A percentile compares a stretch with the other conserved stretches of the same genome.
Conservation (phyloP, 768 basidiomycete species). For the Phanerochaete sordida region DNA sequence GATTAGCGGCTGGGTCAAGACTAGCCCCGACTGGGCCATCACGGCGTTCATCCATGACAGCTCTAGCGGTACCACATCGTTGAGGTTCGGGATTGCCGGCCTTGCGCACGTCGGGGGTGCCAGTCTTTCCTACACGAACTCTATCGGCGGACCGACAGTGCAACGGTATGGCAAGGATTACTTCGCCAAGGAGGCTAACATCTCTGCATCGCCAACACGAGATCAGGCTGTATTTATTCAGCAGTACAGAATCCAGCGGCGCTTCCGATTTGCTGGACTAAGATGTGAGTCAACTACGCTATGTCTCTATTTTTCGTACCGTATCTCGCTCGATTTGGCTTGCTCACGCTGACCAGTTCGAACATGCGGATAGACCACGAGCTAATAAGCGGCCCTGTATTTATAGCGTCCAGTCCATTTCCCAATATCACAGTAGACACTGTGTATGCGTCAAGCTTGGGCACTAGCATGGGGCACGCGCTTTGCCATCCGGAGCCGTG, state of each 20-base stretch:
- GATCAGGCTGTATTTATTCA: not conserved
- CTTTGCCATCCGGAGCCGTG: not conserved
- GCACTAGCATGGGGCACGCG: not conserved
- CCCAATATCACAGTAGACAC: no score
- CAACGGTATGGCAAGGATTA: not conserved
- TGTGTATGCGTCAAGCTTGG: not conserved
- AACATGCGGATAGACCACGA: no score
- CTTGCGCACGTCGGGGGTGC: not conserved
- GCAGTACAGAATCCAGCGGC: not conserved
- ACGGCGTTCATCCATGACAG: not conserved
- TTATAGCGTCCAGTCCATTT: no score
- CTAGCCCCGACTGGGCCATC: not conserved
- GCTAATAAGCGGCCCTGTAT: no score
- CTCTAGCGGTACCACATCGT: not conserved
- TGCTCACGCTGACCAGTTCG: no score
- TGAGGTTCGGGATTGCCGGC: not conserved
- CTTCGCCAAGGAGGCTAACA: not conserved
- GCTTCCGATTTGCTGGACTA: not conserved
- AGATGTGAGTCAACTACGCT: no score
- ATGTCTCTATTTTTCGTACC: no score
- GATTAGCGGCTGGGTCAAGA: not conserved
- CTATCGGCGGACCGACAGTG: not conserved
- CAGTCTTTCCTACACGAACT: not conserved
- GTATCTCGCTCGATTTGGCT: no score
- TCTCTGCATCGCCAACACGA: not conserved